These are phyloP conservation scores for Eucalyptus tenuipes DNA, from an alignment of 345 rosid genomes.

Conservation along the genomic window DNA sequence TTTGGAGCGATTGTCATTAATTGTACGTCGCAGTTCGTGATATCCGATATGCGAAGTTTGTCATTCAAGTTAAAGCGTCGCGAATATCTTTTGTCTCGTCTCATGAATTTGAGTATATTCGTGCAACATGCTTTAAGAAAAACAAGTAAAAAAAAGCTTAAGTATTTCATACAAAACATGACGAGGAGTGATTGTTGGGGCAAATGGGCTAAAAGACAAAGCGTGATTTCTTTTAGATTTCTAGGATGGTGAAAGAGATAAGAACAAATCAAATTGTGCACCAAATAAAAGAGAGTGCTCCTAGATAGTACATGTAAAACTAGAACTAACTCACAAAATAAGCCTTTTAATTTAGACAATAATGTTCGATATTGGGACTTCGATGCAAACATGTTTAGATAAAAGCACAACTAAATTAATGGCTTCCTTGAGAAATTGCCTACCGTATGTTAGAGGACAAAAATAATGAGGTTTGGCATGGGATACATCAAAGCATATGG, in stretches of 20 bases:
- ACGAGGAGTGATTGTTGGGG: not conserved
- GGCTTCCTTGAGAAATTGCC: not conserved
- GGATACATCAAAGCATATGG: rapidly evolving
- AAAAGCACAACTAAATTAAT: not conserved
- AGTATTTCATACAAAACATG: not conserved
- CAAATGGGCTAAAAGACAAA: not conserved
- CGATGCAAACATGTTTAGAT: not conserved
- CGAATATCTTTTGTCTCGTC: no score
- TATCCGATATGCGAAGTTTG: not conserved
- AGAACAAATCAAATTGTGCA: not conserved
- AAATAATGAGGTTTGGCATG: not conserved
- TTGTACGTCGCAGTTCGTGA: not conserved
- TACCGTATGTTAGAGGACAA: not conserved
- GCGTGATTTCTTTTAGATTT: not conserved
- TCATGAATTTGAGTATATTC: not conserved
- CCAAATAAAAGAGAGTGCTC: not conserved
- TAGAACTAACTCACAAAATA: not conserved
- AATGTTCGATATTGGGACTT: not conserved
- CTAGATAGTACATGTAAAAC: not conserved
- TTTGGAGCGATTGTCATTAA: not conserved
- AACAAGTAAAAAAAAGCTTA: not conserved
- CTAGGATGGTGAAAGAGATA: not conserved
- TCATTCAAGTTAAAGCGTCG: rapidly evolving
- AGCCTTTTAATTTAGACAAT: not conserved
- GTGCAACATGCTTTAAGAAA: not conserved